A percentile compares a stretch with the other conserved stretches of the same genome.
Conservation (phyloP, 805 yeast species). For the Yarrowia bubula region DNA sequence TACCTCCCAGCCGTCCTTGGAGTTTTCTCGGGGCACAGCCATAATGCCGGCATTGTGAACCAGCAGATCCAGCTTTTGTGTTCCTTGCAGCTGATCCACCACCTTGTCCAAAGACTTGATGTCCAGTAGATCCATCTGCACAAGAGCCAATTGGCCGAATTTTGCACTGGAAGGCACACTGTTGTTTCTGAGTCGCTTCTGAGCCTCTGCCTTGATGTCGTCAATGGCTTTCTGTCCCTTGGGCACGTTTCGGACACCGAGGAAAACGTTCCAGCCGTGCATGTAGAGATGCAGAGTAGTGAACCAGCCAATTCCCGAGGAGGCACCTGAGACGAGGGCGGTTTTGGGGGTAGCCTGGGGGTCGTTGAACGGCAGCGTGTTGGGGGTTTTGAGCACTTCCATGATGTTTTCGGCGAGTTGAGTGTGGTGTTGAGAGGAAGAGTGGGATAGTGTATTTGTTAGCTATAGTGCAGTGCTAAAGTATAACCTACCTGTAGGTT, state of each 20-base stretch:
- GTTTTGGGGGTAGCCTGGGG: slow-evolving; percentile 57
- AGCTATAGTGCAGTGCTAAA: too few species aligned
- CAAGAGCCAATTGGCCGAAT: slow-evolving; percentile 29
- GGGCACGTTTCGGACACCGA: slow-evolving; percentile 65
- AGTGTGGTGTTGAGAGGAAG: not conserved
- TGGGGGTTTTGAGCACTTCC: slow-evolving; percentile 41
- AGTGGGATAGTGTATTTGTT: not conserved
- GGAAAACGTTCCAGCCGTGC: slow-evolving; percentile 74
- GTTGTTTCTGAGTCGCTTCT: slow-evolving; percentile 31
- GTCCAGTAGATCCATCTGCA: slow-evolving; percentile 28
- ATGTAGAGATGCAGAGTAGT: slow-evolving; percentile 71
- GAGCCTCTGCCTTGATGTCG: slow-evolving; percentile 57
- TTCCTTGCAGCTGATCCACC: not conserved
- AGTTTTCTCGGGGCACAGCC: slow-evolving; percentile 64
- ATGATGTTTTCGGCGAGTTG: not conserved
- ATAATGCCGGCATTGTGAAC: slow-evolving; percentile 79
- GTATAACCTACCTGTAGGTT: too few species aligned
- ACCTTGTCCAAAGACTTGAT: slow-evolving; percentile 2
- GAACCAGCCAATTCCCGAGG: slow-evolving; percentile 76
- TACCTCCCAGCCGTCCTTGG: slow-evolving; percentile 70
- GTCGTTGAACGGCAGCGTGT: slow-evolving; percentile 57
- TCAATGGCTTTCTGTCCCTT: slow-evolving; percentile 58
- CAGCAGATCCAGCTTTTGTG: slow-evolving; percentile 50
- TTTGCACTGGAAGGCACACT: not conserved
- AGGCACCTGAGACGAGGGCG: slow-evolving; percentile 78